phyloP scores from a whole-genome alignment of 2,329 filamentous ascomycete genomes.

The Nothophoma quercina region DNA sequence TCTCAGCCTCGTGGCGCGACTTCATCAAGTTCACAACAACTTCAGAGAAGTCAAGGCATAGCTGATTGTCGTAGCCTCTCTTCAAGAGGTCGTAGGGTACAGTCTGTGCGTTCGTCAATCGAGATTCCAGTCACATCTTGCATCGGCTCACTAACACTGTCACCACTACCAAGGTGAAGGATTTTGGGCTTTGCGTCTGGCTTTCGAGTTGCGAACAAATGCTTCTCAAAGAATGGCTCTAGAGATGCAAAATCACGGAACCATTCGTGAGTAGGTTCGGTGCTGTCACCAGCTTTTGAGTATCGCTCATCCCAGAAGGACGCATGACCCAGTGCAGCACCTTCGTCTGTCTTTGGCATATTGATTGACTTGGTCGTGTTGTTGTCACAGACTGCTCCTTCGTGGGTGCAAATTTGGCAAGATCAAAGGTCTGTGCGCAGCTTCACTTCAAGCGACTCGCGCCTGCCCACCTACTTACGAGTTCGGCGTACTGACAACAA shows the following conservation, averaged over 20 bases:
- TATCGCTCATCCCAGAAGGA: conserved; percentile 63
- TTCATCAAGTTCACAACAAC: conserved; percentile 63
- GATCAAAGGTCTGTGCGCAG: neutral
- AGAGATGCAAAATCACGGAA: conserved; percentile 59
- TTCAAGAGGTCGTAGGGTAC: conserved; percentile 59
- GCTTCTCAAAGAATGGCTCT: conserved; percentile 55
- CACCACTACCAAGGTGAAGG: conserved; percentile 65
- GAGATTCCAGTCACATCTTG: no score
- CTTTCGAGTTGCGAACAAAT: conserved; percentile 51
- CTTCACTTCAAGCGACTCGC: conserved; percentile 1
- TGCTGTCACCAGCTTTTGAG: conserved; percentile 44
- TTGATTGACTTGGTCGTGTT: neutral
- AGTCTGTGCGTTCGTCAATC: conserved; percentile 48
- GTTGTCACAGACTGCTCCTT: neutral
- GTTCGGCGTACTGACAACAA: no score
- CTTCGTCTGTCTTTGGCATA: conserved; percentile 19
- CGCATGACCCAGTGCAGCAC: conserved; percentile 15
- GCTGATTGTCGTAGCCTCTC: conserved; percentile 60
- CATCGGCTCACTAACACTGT: conserved; percentile 53
- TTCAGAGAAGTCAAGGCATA: conserved; percentile 65
- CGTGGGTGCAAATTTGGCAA: conserved; percentile 2
- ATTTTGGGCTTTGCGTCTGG: conserved; percentile 52
- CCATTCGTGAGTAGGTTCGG: conserved; percentile 62
- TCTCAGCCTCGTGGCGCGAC: conserved; percentile 48
- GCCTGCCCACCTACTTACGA: neutral